Base-by-base conservation (phyloP, 2,329 filamentous ascomycete genomes). In the Exserohilum rostratum region DNA sequence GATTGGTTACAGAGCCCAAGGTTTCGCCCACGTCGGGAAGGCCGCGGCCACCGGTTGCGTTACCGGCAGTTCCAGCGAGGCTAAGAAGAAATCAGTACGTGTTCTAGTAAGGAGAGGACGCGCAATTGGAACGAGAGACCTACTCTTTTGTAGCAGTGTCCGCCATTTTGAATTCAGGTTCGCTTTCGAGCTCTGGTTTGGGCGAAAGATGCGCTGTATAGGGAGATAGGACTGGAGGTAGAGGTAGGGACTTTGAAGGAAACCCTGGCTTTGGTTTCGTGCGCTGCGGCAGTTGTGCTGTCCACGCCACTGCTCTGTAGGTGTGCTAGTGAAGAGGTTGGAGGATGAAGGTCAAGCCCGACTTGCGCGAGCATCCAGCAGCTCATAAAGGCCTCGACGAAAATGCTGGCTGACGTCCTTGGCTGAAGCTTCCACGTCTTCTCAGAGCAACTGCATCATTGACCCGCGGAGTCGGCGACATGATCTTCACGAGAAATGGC, bases 281-380 rank as follows among this genome's bases (percentile, higher is more conserved):
- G 30, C 59, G 53, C 43, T 52, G 49, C 30, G 50, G 49, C 9
- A 44, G 37, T 43, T 48, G 45, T 25, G 51, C 37, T 29, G 45
- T 50, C 50, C 42, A 54, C 56, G 59, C 59, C 59, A 61, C 53
- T 35, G 49, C 45, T 61, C 50, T 47, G 18, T 51, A 40, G 30
- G 7, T 13, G 17, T 38, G 29, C 34, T 31, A 13, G 3, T 52
- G 20, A 12, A 45, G 18, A 48, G 44, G 34, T 11, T 33, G 15
- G 37, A 44, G 17, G 20, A 34, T 46, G 31, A 50, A 39, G 15
- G 34, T 7, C 18, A 29, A 46, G 18, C 38, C 34, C 20, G 17
- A 6, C 11, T 25, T 40, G 15, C 22, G 46, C 22, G 46, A 47
- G 49, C 47, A 35, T 40, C 15, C 6, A 31, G 38, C 15, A 22